Evolutionary conservation across 1,284 basidiomycete species (phyloP).

Genomic region (Leccinum fallax): DNA sequence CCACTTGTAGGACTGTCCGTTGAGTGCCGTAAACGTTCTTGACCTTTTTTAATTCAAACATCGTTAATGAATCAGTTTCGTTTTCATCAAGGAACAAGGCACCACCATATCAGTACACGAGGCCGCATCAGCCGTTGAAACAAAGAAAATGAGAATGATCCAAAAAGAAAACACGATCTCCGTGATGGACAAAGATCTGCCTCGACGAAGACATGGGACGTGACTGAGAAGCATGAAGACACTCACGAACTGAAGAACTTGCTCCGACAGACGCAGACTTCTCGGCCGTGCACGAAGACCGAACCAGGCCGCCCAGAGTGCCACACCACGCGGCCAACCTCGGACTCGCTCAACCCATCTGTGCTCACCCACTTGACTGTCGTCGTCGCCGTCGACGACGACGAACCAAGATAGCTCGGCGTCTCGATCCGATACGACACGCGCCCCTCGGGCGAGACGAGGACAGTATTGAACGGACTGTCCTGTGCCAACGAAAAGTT

Average conservation of each 20-base stretch:
- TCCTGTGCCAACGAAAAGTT: conserved; percentile 36
- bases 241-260: conserved; percentile 37
- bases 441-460: conserved; percentile 34
- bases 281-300: conserved; percentile 34
- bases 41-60: conserved; percentile 21
- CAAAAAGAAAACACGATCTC: not conserved
- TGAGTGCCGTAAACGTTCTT: conserved; percentile 37
- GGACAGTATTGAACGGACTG: conserved; percentile 36
- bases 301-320: conserved; percentile 32
- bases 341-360: conserved; percentile 30
- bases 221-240: not conserved
- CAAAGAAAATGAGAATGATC: not conserved
- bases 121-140: not conserved
- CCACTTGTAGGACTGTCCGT: conserved; percentile 39
- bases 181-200: not conserved
- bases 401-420: conserved; percentile 14
- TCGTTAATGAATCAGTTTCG: not conserved
- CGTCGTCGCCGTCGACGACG: conserved; percentile 20
- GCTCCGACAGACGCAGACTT: conserved; percentile 26
- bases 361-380: conserved; percentile 27
- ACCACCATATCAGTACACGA: not conserved
- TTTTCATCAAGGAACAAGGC: conserved; percentile 8
- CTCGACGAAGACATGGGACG: not conserved
- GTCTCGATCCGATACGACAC: conserved; percentile 35
- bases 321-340: conserved; percentile 33